Evolutionary conservation across 192 early-diverging fungal species (phyloP), one percentile per base, ranked within the genome.

Genomic region (Backusella australiensis): DNA sequence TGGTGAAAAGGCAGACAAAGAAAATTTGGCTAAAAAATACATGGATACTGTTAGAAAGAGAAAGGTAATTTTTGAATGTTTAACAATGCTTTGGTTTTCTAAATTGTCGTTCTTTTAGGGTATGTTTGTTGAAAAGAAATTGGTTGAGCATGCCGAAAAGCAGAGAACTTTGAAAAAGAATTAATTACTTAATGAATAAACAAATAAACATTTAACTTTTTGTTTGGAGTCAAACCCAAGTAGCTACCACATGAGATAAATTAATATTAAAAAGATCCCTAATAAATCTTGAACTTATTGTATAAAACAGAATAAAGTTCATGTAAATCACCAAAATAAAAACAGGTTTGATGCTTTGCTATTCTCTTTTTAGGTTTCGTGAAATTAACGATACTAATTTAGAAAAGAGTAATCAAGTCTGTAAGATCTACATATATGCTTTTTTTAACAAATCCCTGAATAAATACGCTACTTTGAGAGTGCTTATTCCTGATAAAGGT

Each of bases 1-100:
- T 69, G 97, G 98, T 38, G 97, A 97, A 69, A 99, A 98, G 86
- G 95, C 97, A 0, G 98, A 99, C 74, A 77, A 93, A 12, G 98
- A 99, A 59, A 99, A 99, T 75, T 77, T 96, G 21, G 97, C 97
- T 34, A 96, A 94, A 75, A 94, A 92, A 82, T 99, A 99, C 80
- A 96, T 99, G 94, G 97, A 99, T 32, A 87, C 81, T 39, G 97
- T 99, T 23, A 83, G 98, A 71, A 93, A 93, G 85, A 90, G 97
- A 67, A 99, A 99, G 88, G 96, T 80, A 90, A 94, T 34, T 52
- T 14, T 41, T 23, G 9, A 53, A 56, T n/a, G 6, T 6, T 23
- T 52, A 53, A 23, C 35, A 8, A n/a, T 6, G 7, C n/a, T 46
- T 72, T 29, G n/a, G 32, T 46, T 12, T 7, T 34, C 26, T 72